Base-by-base conservation (phyloP, 805 yeast species). In the Candida coquimbonensis region DNA sequence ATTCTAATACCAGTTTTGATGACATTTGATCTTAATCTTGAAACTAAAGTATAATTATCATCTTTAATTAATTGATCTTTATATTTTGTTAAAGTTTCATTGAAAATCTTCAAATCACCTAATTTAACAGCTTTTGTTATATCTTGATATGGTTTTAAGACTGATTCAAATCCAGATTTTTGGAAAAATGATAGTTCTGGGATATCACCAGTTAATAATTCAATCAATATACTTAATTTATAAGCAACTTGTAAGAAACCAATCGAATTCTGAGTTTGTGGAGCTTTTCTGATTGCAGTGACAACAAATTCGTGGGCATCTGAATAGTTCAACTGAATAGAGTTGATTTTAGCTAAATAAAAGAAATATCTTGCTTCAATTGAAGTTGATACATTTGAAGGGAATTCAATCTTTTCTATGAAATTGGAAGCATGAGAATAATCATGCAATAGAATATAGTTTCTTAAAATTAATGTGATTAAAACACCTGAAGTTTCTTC, bases 1-100 rank as follows among this genome's bases (percentile, higher is more conserved):
- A 87, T 85, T 65, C 98, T 79, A 50, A 93, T 88, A 60, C 99
- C 99, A 1, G 99, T 90, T 69, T 91, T 93, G 67, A 93, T 93
- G 50, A 93, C 99, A 64, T 91, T 93, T 62, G 95, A 96, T 64
- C 97, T 85, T 61, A 93, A 74, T 59, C 98, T 80, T 39, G 88
- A 75, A 39, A 93, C 93, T 56, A 93, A 74, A 36, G 87, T 86
- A 63, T 81, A 87, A 55, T 83, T 87, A 42, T 83, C 87, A 65
- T 93, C 99, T 48, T 70, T 75, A 58, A 80, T 74, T 54, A 90
- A 80, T 34, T 65, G 69, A 1, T 66, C 66, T 52, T 81, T 86
- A 61, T 82, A 82, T 55, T 77, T 75, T 35, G 70, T 66, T 54
- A 91, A 71, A 8, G 86, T 82, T 44, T 80, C 77, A 40, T 86